phyloP scores from a whole-genome alignment of 352 stramenopile genomes.

The Phytopythium oedochilum region DNA sequence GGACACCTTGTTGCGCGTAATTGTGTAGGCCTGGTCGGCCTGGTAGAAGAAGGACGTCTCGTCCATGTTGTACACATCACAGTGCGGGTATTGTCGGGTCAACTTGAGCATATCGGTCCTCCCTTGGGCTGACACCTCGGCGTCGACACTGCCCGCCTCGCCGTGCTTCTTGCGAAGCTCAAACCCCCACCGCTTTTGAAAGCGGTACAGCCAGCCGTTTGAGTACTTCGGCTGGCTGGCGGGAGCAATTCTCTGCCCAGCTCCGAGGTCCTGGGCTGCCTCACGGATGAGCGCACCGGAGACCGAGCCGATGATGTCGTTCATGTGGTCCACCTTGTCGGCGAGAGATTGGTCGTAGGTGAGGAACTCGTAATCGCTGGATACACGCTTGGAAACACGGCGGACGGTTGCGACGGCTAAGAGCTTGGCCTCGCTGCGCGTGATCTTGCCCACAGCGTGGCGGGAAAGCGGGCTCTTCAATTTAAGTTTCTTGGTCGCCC shows the following conservation, averaged over 20 bases:
- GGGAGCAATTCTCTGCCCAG: neutral
- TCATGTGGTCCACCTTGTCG: neutral
- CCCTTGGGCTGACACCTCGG: neutral
- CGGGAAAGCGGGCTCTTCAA: neutral
- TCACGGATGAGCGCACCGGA: neutral
- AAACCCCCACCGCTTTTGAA: neutral
- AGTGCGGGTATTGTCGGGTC: constrained; percentile 3
- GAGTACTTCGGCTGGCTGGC: neutral
- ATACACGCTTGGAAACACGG: neutral
- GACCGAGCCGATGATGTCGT: neutral
- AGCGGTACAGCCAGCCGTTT: neutral
- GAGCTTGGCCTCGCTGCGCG: neutral
- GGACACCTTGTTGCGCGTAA: neutral
- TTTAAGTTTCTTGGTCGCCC: neutral
- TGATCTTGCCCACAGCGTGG: neutral
- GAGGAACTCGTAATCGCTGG: neutral
- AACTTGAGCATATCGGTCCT: neutral
- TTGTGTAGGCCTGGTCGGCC: neutral
- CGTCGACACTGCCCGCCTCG: constrained; percentile 2
- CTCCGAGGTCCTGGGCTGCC: neutral
- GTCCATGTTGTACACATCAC: constrained; percentile 17
- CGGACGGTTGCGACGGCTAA: neutral
- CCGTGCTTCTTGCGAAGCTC: constrained; percentile 5
- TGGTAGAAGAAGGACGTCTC: constrained; percentile 12
- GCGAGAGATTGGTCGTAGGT: neutral